Conservation (phyloP, 345 rosid genomes). For the Gossypium longicalyx region DNA sequence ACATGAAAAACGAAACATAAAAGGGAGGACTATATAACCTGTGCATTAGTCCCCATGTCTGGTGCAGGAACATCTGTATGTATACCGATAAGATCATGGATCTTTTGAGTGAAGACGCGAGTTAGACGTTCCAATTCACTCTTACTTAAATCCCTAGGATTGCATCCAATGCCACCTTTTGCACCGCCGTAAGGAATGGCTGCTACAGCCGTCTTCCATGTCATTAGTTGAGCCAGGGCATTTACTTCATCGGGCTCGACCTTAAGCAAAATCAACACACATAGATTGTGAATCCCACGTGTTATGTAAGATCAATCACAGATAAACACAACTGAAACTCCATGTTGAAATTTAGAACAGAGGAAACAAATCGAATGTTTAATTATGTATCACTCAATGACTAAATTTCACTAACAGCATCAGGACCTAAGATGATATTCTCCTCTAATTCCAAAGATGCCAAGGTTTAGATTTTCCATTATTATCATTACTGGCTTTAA, state of each 20-base stretch:
- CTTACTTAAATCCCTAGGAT: conserved; percentile 57
- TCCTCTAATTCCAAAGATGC: background rate
- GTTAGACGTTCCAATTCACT: conserved; percentile 88
- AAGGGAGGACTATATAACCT: conserved; percentile 32
- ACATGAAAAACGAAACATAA: background rate
- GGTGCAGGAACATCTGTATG: conserved; percentile 97
- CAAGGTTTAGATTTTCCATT: conserved; percentile 8
- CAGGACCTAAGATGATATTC: background rate
- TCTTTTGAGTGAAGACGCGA: conserved; percentile 97
- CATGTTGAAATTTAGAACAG: background rate
- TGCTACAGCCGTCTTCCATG: conserved; percentile 97
- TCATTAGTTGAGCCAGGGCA: conserved; percentile 97
- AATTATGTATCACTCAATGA: no score
- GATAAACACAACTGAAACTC: background rate
- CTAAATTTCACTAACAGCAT: background rate
- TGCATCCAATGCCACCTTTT: conserved; percentile 93
- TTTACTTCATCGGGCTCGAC: conserved; percentile 97
- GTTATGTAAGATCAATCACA: background rate
- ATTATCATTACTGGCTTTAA: background rate
- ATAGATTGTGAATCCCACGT: conserved; percentile 6
- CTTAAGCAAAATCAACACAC: conserved; percentile 29
- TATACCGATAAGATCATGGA: conserved; percentile 87
- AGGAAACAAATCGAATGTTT: background rate
- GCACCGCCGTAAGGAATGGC: conserved; percentile 98
- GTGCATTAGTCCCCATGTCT: conserved; percentile 93